Conservation (phyloP, 495 filamentous ascomycete species). For the Jackrogersella minutella region DNA sequence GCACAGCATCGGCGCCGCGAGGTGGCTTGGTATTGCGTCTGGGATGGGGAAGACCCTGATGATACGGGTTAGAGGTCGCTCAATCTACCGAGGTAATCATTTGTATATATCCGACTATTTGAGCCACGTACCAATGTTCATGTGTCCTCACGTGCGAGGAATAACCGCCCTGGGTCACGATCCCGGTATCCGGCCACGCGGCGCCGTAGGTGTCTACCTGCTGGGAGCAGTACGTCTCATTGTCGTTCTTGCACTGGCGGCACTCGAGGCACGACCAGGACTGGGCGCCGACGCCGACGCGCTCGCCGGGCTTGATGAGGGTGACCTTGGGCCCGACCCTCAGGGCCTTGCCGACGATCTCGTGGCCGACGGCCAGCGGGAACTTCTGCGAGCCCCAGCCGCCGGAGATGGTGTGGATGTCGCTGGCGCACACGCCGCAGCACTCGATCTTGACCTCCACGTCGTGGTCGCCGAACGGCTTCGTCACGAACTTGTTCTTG, state of each 20-base stretch:
- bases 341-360: constrained; percentile 58
- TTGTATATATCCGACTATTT: neutral
- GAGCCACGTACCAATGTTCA: constrained; percentile 57
- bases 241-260: constrained; percentile 65
- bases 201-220: constrained; percentile 66
- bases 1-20: constrained; percentile 85
- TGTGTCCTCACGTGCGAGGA: constrained; percentile 63
- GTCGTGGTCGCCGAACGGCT: constrained; percentile 66
- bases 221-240: constrained; percentile 64
- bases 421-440: constrained; percentile 67
- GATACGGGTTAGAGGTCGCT: neutral
- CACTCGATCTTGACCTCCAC: constrained; percentile 58
- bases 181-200: constrained; percentile 61
- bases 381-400: constrained; percentile 64
- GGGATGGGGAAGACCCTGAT: constrained; percentile 77
- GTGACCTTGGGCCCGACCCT: constrained; percentile 66
- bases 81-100: neutral
- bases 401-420: constrained; percentile 64
- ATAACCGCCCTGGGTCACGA: constrained; percentile 63
- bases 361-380: constrained; percentile 63
- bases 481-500: constrained; percentile 64
- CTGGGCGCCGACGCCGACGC: constrained; percentile 67
- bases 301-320: constrained; percentile 61
- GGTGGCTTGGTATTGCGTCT: constrained; percentile 67
- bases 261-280: constrained; percentile 62